A percentile compares a stretch with the other conserved stretches of the same genome.
These are phyloP conservation scores for Diplodia corticola DNA, from an alignment of 2,329 filamentous ascomycete genomes.

Conservation along the genomic window DNA sequence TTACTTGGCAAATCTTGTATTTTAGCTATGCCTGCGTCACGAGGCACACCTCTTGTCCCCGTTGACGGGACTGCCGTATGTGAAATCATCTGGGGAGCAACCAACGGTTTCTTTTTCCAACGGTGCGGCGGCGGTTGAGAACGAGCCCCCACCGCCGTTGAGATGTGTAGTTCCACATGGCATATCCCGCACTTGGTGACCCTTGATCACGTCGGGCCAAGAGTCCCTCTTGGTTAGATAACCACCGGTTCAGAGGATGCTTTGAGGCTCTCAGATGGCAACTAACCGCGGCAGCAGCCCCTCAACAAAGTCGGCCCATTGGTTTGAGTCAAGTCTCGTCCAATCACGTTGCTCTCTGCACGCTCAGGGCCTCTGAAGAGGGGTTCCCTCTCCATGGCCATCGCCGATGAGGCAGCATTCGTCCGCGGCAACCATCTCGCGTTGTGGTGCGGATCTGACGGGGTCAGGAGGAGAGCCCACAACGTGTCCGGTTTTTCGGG, in stretches of 20 bases:
- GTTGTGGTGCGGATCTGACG: too few relatives aligned
- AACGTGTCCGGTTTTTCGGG: too few relatives aligned
- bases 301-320: not conserved
- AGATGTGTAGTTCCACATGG: not conserved
- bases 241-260: not conserved
- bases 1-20: constrained; percentile 8
- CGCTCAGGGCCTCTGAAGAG: not conserved
- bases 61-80: not conserved
- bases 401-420: too few relatives aligned
- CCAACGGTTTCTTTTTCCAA: not conserved
- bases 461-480: too few relatives aligned
- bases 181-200: not conserved
- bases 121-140: not conserved
- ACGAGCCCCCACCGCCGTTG: not conserved
- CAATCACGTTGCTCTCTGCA: not conserved
- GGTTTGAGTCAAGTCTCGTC: not conserved
- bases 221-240: not conserved
- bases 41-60: not conserved
- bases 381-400: too few relatives aligned
- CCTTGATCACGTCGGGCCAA: not conserved
- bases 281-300: too few relatives aligned
- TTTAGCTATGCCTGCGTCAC: not conserved
- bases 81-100: not conserved
- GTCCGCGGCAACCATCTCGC: too few relatives aligned
- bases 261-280: too few relatives aligned